phyloP scores from a whole-genome alignment of 2,329 filamentous ascomycete genomes.

The Talaromyces sp. region DNA sequence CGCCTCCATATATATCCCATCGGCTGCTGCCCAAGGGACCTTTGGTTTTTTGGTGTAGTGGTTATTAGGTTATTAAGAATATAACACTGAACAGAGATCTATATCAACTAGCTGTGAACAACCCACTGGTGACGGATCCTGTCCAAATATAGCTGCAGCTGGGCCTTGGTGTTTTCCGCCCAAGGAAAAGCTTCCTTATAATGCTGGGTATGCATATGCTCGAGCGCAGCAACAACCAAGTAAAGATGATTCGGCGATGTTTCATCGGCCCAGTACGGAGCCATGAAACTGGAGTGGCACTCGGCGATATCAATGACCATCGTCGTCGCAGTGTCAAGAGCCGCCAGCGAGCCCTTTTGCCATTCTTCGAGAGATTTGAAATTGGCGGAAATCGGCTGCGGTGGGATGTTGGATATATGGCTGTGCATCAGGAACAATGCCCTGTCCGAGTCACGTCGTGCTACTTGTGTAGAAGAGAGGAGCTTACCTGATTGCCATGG shows the following conservation, averaged over 20 bases:
- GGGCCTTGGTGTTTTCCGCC: neutral
- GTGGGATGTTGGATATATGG: neutral
- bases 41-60: too few species aligned
- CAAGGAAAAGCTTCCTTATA: neutral
- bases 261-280: neutral
- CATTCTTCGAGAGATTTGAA: neutral
- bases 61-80: too few species aligned
- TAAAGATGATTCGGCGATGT: neutral
- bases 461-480: neutral
- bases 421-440: neutral
- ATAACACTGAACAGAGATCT: neutral
- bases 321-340: conserved; percentile 2
- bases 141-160: neutral
- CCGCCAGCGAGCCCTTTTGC: neutral
- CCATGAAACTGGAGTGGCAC: neutral
- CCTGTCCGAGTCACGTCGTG: neutral
- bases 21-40: too few species aligned
- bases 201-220: neutral
- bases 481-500: neutral
- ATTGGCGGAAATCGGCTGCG: neutral
- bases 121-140: neutral
- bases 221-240: neutral
- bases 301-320: conserved; percentile 1
- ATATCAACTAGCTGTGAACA: neutral
- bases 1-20: too few species aligned